Base-by-base conservation (phyloP, 169 alveolate genomes). In the Eimeria acervulina region DNA sequence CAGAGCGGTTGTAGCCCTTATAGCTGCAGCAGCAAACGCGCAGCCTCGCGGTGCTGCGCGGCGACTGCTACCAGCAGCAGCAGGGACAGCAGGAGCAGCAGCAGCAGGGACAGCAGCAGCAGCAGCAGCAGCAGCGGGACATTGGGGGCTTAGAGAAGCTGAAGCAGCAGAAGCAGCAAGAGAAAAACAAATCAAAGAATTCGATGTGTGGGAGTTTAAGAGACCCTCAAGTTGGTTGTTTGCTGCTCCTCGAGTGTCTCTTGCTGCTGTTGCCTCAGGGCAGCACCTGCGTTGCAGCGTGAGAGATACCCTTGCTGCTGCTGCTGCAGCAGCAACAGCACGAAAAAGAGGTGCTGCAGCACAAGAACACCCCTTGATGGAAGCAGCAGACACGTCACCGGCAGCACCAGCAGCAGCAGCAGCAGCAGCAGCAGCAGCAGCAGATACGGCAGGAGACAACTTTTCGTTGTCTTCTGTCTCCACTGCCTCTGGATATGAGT, bases 1-100 rank as follows among this genome's bases (percentile, higher is more conserved):
- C 44, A 44, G 72, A 33, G 95, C 95, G 2, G 95, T 90, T 59
- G 95, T 90, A 26, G 90, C 84, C 51, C 95, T 90, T 3, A 40
- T 90, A 42, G 95, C 95, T 23, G 95, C 95, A 5, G 95, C 90
- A n/a, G 89, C 95, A 19, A 47, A 33, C 52, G 52, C 80, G 40
- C 19, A 55, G 47, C 31, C 51, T 28, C 33, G 72, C 8, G 88
- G 59, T 21, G 47, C 59, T 42, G 33, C 28, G 47, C 72, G 38
- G 59, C 70, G 81, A 83, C 55, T 31, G 59, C 89, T 51, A 17
- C 61, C 51, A 47, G 38, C 63, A 51, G 84, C 84, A 6, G 84
- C 84, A 63, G 31, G 76, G 12, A 28, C 55, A 36, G 19, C 55
- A 47, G 5, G 5, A 47, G 55, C 55, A 5, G 55, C 19, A 47